These are phyloP conservation scores for Coemansia sp. DNA, from an alignment of 192 early-diverging fungal species.

Conservation along the genomic window DNA sequence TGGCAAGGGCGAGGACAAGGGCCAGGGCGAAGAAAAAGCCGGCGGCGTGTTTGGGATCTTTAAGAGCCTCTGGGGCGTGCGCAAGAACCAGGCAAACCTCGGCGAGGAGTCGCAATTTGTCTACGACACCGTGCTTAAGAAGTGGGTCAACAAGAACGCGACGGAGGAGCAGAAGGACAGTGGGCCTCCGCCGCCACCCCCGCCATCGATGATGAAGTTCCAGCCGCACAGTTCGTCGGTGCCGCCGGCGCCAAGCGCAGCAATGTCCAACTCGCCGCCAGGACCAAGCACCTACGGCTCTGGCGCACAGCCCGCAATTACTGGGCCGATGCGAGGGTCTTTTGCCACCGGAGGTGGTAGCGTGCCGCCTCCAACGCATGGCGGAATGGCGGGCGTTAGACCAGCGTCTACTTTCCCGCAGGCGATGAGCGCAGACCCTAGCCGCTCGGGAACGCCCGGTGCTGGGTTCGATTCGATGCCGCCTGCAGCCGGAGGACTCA, in stretches of 20 bases:
- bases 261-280: neutral
- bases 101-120: constrained; percentile 80
- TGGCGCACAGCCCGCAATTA: neutral
- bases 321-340: neutral
- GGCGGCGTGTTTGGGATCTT: constrained; percentile 47
- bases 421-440: constrained; percentile 15
- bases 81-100: constrained; percentile 73
- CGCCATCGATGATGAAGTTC: constrained; percentile 35
- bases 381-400: constrained; percentile 3
- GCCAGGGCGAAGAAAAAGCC: constrained; percentile 54
- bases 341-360: too few relatives aligned
- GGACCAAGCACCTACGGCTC: neutral
- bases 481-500: neutral
- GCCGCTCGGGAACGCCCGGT: constrained; percentile 32
- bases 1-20: constrained; percentile 7
- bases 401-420: constrained; percentile 7
- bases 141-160: constrained; percentile 70
- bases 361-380: neutral
- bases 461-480: constrained; percentile 5
- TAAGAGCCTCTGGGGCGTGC: constrained; percentile 48
- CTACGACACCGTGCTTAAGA: constrained; percentile 80
- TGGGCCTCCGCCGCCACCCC: constrained; percentile 37
- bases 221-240: constrained; percentile 21
- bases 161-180: constrained; percentile 20
- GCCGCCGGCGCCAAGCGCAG: constrained; percentile 4